phyloP scores from a whole-genome alignment of 2,329 filamentous ascomycete genomes.

The Dothistroma pini region DNA sequence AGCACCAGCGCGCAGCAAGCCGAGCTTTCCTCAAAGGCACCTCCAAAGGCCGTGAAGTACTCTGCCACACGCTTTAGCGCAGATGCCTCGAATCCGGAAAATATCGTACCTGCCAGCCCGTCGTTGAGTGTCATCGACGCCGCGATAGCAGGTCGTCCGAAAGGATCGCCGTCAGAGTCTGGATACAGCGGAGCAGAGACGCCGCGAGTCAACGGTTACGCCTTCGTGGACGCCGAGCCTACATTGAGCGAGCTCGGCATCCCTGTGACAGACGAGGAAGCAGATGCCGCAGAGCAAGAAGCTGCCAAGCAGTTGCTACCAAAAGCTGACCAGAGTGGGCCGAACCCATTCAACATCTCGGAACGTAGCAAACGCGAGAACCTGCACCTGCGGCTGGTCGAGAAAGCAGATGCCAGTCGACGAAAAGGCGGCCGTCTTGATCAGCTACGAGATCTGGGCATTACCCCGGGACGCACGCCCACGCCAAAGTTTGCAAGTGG shows the following conservation, averaged over 20 bases:
- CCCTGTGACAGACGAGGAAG: slow-evolving; percentile 33
- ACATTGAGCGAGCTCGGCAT: slow-evolving; percentile 55
- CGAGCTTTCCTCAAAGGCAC: slow-evolving; percentile 67
- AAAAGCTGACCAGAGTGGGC: slow-evolving; percentile 51
- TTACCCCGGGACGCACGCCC: slow-evolving; percentile 51
- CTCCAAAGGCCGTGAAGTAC: slow-evolving; percentile 74
- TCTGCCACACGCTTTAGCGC: slow-evolving; percentile 70
- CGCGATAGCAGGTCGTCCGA: slow-evolving; percentile 71
- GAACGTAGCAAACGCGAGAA: slow-evolving; percentile 73
- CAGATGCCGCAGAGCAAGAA: slow-evolving; percentile 34
- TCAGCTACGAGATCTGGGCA: slow-evolving; percentile 34
- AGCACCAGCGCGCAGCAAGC: slow-evolving; percentile 64
- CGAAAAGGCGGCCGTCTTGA: slow-evolving; percentile 53
- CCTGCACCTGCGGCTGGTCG: slow-evolving; percentile 82
- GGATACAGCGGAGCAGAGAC: slow-evolving; percentile 68
- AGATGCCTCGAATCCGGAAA: slow-evolving; percentile 23
- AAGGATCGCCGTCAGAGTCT: slow-evolving; percentile 58
- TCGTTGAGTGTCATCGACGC: slow-evolving; percentile 80
- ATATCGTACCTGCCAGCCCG: slow-evolving; percentile 64
- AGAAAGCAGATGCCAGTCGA: slow-evolving; percentile 71
- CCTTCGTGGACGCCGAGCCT: slow-evolving; percentile 83
- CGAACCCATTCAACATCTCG: slow-evolving; percentile 76
- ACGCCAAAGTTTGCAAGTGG: slow-evolving; percentile 66
- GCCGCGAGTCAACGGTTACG: slow-evolving; percentile 86
- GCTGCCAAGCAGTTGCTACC: slow-evolving; percentile 42